phyloP scores from a whole-genome alignment of 2,329 filamentous ascomycete genomes.

The Lasiodiplodia gonubiensis region DNA sequence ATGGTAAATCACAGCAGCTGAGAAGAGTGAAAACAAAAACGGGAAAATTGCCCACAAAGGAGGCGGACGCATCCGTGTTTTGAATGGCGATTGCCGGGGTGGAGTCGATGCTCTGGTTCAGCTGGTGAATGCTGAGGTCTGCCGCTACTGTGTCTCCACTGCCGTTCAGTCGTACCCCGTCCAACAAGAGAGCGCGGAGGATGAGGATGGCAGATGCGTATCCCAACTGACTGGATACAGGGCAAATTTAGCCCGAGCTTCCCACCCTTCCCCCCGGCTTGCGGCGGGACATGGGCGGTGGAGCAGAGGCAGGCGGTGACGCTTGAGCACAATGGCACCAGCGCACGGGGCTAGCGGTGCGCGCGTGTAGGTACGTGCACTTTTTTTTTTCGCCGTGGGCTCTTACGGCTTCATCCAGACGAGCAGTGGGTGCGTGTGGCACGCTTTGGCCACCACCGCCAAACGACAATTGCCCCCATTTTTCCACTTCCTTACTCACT shows the following conservation, averaged over 20 bases:
- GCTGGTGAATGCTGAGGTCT: background rate
- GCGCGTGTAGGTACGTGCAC: background rate
- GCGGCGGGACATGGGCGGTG: background rate
- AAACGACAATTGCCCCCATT: background rate
- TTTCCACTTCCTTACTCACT: background rate
- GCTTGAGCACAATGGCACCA: slow-evolving; percentile 2
- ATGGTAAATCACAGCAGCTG: background rate
- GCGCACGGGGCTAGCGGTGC: background rate
- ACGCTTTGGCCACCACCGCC: slow-evolving; percentile 9
- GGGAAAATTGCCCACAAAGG: background rate
- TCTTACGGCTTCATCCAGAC: slow-evolving; percentile 20
- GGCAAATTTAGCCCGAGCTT: background rate
- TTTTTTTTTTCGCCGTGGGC: background rate
- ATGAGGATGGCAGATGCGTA: background rate
- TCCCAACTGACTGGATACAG: background rate
- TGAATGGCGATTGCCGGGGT: background rate
- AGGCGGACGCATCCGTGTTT: background rate
- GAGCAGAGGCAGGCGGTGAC: slow-evolving; percentile 10
- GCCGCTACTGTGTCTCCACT: background rate
- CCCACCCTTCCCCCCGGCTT: background rate
- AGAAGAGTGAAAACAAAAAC: background rate
- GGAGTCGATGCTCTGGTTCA: background rate
- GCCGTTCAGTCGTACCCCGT: background rate
- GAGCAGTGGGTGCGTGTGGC: slow-evolving; percentile 5
- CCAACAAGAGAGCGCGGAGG: background rate